Evolutionary conservation across 768 basidiomycete species (phyloP).

Genomic region (Dentipellis sp.): DNA sequence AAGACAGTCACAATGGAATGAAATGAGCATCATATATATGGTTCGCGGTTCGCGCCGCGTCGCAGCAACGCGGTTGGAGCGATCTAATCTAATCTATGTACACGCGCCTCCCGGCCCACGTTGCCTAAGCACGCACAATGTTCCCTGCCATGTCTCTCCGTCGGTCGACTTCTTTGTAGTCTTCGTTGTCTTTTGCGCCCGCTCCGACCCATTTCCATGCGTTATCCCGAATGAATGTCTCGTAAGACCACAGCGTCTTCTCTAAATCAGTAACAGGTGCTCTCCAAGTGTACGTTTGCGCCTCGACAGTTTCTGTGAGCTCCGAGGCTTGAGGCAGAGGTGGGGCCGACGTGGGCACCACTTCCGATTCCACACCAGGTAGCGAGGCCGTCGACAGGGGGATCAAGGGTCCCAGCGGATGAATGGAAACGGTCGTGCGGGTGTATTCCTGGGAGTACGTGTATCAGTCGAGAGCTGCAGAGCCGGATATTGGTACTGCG

Average conservation of each 20-base stretch:
- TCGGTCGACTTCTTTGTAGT: slow-evolving; percentile 47
- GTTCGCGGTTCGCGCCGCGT: background rate
- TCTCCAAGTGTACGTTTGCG: slow-evolving; percentile 69
- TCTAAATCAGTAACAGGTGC: slow-evolving; percentile 34
- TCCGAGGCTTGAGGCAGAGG: slow-evolving; percentile 29
- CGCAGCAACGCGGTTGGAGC: background rate
- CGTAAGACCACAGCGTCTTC: slow-evolving; percentile 68
- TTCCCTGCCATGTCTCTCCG: background rate
- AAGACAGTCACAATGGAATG: background rate
- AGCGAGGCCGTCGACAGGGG: slow-evolving; percentile 16
- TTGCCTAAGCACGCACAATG: background rate
- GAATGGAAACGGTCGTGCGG: slow-evolving; percentile 41
- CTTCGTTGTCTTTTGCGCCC: slow-evolving; percentile 23
- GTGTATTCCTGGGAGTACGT: slow-evolving; percentile 55
- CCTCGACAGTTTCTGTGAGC: slow-evolving; percentile 30
- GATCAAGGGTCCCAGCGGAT: slow-evolving; percentile 40
- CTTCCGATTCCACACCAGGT: slow-evolving; percentile 20
- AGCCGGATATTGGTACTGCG: background rate
- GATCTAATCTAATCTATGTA: background rate
- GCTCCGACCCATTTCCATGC: slow-evolving; percentile 71
- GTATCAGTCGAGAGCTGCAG: background rate
- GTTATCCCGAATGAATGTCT: slow-evolving; percentile 68
- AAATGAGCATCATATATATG: background rate
- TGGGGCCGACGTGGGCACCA: slow-evolving; percentile 31
- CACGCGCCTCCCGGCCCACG: background rate